phyloP scores from a whole-genome alignment of 208 protist genomes.

The Trypanosoma theileri region DNA sequence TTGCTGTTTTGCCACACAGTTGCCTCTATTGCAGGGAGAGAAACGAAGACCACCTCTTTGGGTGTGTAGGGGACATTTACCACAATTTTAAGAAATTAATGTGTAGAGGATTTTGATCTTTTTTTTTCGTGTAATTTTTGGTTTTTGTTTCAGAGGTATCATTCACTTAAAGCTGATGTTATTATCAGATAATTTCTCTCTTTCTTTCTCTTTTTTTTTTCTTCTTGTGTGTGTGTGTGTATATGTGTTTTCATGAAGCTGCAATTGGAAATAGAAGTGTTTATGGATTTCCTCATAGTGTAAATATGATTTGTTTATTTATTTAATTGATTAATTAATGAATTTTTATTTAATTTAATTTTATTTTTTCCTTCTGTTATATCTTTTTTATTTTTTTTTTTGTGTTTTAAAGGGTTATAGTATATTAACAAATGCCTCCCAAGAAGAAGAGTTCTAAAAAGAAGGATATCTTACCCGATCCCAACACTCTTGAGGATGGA shows the following conservation, averaged over 20 bases:
- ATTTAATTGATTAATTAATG: too few relatives aligned
- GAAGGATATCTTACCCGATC: conserved; percentile 73
- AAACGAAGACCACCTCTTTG: conserved; percentile 70
- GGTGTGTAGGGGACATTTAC: conserved; percentile 64
- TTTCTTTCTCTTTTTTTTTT: background rate
- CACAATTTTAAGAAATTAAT: conserved; percentile 15
- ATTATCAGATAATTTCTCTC: too few relatives aligned
- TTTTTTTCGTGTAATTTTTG: conserved; percentile 20
- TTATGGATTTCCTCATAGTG: too few relatives aligned
- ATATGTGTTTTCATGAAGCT: background rate
- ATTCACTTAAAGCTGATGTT: too few relatives aligned
- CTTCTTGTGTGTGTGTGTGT: conserved; percentile 7
- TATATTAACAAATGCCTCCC: conserved; percentile 18
- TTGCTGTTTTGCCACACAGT: conserved; percentile 49
- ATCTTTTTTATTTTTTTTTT: background rate
- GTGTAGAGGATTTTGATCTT: conserved; percentile 6
- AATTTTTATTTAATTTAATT: too few relatives aligned
- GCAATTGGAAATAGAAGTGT: too few relatives aligned
- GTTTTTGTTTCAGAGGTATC: background rate
- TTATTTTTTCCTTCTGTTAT: too few relatives aligned
- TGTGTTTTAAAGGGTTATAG: conserved; percentile 2
- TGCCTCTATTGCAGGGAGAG: conserved; percentile 42
- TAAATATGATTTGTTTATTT: too few relatives aligned
- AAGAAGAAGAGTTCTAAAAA: conserved; percentile 45
- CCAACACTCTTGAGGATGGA: conserved; percentile 54